A percentile compares a stretch with the other conserved stretches of the same genome.
These are phyloP conservation scores for Paspalum vaginatum DNA, from an alignment of 176 grass and related monocot species.

Conservation along the genomic window DNA sequence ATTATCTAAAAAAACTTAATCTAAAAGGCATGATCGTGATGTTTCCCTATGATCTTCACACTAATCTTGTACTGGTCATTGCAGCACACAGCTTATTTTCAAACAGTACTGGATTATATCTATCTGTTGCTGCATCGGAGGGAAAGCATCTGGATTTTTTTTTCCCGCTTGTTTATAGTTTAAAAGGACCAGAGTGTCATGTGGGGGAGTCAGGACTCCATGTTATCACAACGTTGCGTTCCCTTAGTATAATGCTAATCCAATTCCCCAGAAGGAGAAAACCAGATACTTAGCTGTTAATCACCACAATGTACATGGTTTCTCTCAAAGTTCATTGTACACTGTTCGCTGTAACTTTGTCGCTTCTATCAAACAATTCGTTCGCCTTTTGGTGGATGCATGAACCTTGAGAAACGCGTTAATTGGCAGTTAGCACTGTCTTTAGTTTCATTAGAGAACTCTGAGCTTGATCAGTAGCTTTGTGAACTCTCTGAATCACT, in stretches of 20 bases:
- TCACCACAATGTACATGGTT: conserved; percentile 23
- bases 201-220: conserved; percentile 50
- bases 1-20: too few species aligned
- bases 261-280: conserved; percentile 43
- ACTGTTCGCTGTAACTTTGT: conserved; percentile 40
- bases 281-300: conserved; percentile 16
- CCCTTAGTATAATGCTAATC: conserved; percentile 45
- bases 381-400: conserved; percentile 28
- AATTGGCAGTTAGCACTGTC: conserved; percentile 17
- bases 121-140: conserved; percentile 29
- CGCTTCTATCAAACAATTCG: conserved; percentile 32
- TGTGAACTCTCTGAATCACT: not conserved
- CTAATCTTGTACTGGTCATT: not conserved
- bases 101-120: conserved; percentile 24
- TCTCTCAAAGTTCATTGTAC: conserved; percentile 41
- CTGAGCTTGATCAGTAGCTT: not conserved
- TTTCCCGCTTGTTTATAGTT: conserved; percentile 10
- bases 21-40: not conserved
- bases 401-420: conserved; percentile 48
- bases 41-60: conserved; percentile 21
- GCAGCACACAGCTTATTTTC: conserved; percentile 19
- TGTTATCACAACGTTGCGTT: conserved; percentile 33
- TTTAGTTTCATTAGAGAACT: conserved; percentile 13
- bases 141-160: conserved; percentile 59
- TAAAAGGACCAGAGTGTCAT: conserved; percentile 42